Percentiles rank a stretch among this genome's conserved stretches.
These are phyloP conservation scores for Oxytropis ochrocephala DNA, from an alignment of 306 rosid species.

Conservation along the genomic window DNA sequence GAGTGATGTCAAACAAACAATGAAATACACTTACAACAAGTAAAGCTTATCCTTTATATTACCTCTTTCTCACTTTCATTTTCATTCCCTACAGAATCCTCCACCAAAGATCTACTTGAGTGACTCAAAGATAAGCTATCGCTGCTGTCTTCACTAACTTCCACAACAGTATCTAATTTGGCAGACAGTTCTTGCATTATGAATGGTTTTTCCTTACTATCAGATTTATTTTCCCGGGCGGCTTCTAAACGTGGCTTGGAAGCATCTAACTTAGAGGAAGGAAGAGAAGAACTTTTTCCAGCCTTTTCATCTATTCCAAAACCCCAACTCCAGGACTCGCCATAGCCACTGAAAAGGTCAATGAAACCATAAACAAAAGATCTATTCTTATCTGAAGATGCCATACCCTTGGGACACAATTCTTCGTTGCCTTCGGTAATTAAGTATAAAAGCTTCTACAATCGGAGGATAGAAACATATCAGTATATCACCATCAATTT, in stretches of 20 bases:
- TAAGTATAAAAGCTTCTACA: conserved; percentile 43
- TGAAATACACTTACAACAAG: conserved; percentile 2
- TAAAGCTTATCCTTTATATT: conserved; percentile 20
- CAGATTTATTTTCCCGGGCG: conserved; percentile 42
- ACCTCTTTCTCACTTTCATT: conserved; percentile 60
- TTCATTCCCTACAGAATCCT: conserved; percentile 20
- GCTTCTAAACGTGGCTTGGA: conserved; percentile 32
- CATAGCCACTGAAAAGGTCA: conserved; percentile 88
- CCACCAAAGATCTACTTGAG: conserved; percentile 44
- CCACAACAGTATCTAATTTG: conserved; percentile 48
- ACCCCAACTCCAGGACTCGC: conserved; percentile 87
- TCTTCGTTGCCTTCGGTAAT: conserved; percentile 38
- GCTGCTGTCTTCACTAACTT: conserved; percentile 57
- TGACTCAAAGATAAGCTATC: conserved; percentile 33
- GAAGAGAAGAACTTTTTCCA: conserved; percentile 35
- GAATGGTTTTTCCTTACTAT: conserved; percentile 29
- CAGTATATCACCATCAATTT: conserved; percentile 13
- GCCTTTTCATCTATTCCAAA: conserved; percentile 59
- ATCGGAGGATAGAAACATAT: conserved; percentile 22
- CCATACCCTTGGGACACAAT: conserved; percentile 43
- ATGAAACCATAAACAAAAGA: conserved; percentile 78
- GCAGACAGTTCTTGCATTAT: conserved; percentile 37
- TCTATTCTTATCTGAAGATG: conserved; percentile 46
- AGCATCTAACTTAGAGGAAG: conserved; percentile 32
- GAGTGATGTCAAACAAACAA: conserved; percentile 7